Percentiles rank a stretch among this genome's conserved stretches.
Conservation (phyloP, 2,329 filamentous ascomycete species). For the Venturia aucupariae region DNA sequence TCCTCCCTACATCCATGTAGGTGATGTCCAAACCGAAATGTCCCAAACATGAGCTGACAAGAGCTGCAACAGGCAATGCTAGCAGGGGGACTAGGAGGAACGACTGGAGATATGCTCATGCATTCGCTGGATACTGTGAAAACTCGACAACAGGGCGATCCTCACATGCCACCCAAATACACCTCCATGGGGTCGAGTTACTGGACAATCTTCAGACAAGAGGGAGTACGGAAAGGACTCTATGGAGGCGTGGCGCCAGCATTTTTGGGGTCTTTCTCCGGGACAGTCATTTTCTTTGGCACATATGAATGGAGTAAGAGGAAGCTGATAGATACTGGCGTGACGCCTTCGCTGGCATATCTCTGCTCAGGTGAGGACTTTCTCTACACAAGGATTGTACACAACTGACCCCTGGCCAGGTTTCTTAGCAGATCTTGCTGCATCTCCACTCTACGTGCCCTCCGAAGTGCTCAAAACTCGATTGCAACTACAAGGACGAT, state of each 20-base stretch:
- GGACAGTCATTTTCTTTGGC: slow-evolving; percentile 91
- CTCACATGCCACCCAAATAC: slow-evolving; percentile 86
- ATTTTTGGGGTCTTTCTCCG: slow-evolving; percentile 83
- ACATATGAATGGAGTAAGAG: slow-evolving; percentile 95
- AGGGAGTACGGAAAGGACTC: slow-evolving; percentile 74
- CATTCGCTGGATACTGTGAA: slow-evolving; percentile 98
- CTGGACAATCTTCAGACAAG: slow-evolving; percentile 84
- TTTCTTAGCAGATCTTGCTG: slow-evolving; percentile 86
- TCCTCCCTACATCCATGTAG: slow-evolving; percentile 40
- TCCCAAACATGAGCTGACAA: background rate
- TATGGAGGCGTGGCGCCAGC: slow-evolving; percentile 93
- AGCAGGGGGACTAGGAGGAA: slow-evolving; percentile 85
- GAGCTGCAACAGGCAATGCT: slow-evolving; percentile 65
- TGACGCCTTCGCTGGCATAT: slow-evolving; percentile 78
- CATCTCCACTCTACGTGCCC: slow-evolving; percentile 88
- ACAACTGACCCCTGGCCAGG: slow-evolving; percentile 41
- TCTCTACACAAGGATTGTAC: background rate
- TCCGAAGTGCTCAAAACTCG: slow-evolving; percentile 98
- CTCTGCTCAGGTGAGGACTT: slow-evolving; percentile 62
- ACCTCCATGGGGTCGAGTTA: slow-evolving; percentile 84
- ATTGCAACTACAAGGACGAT: slow-evolving; percentile 84
- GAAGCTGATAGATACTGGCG: slow-evolving; percentile 71
- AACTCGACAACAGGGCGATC: slow-evolving; percentile 93
- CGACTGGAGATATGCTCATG: slow-evolving; percentile 94
- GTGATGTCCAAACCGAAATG: slow-evolving; percentile 16